phyloP scores from a whole-genome alignment of 495 filamentous ascomycete species.

The Penicillium soppii region DNA sequence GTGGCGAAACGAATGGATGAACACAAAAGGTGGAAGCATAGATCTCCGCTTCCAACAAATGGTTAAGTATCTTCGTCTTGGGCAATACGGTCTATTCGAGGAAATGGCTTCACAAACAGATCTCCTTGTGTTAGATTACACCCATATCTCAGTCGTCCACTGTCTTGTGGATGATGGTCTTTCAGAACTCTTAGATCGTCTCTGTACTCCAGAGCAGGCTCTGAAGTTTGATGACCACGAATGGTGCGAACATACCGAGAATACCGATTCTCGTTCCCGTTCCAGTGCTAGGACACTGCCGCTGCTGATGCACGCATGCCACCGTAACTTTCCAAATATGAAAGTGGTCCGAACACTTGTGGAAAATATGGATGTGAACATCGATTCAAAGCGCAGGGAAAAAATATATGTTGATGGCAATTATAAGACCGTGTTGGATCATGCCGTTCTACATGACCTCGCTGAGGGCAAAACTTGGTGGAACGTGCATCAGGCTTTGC shows the following conservation, averaged over 20 bases:
- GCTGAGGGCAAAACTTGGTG: slow-evolving; percentile 14
- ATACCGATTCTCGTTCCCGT: background rate
- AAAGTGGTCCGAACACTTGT: slow-evolving; percentile 10
- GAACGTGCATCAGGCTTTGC: slow-evolving; percentile 18
- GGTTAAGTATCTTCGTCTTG: background rate
- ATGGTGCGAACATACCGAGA: slow-evolving; percentile 2
- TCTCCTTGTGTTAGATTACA: background rate
- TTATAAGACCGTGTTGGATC: background rate
- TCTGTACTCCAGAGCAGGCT: slow-evolving; percentile 7
- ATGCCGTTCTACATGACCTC: slow-evolving; percentile 12
- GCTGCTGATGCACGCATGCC: slow-evolving; percentile 13
- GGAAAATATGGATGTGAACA: slow-evolving; percentile 11
- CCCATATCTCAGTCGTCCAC: background rate
- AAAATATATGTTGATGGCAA: background rate
- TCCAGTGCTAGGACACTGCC: background rate
- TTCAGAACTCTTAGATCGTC: slow-evolving; percentile 1
- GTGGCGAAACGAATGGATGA: background rate
- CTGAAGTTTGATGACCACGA: slow-evolving; percentile 8
- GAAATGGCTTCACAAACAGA: background rate
- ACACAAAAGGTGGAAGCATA: background rate
- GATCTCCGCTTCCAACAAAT: background rate
- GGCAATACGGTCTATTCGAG: slow-evolving; percentile 11
- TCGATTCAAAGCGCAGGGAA: background rate
- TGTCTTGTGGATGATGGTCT: slow-evolving; percentile 5
- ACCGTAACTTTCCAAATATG: slow-evolving; percentile 17